These are phyloP conservation scores for Tylopilus vinaceipallidus DNA, from an alignment of 768 basidiomycete species.

Conservation along the genomic window DNA sequence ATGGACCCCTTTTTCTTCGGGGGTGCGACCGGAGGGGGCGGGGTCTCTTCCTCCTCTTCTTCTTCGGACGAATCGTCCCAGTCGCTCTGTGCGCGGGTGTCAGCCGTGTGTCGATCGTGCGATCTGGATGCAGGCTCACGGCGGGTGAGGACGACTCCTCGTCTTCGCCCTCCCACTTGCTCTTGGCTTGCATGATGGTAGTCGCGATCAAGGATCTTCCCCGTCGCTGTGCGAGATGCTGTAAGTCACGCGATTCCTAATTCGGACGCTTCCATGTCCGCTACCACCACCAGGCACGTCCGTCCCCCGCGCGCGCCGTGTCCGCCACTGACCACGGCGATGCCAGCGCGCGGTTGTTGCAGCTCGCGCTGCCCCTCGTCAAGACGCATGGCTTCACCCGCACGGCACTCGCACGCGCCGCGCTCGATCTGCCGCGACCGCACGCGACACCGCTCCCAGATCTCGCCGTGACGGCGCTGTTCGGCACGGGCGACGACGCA, in stretches of 20 bases:
- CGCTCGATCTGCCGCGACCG: constrained; percentile 46
- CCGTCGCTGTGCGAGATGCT: too few species aligned
- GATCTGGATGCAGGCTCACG: constrained; percentile 43
- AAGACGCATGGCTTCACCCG: constrained; percentile 72
- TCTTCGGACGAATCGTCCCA: constrained; percentile 88
- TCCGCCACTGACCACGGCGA: too few species aligned
- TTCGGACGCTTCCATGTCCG: neutral
- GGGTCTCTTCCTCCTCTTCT: constrained; percentile 57
- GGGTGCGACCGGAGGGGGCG: constrained; percentile 53
- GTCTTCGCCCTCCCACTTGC: constrained; percentile 91
- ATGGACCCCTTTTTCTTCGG: constrained; percentile 91
- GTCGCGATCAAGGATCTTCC: too few species aligned
- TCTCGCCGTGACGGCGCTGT: constrained; percentile 66
- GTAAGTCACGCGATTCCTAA: constrained; percentile 1
- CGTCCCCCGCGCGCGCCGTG: neutral
- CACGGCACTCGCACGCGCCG: constrained; percentile 63
- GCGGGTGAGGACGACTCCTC: constrained; percentile 78
- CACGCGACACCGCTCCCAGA: constrained; percentile 66
- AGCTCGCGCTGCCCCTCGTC: constrained; percentile 63
- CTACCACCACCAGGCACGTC: constrained; percentile 17
- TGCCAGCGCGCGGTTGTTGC: constrained; percentile 43
- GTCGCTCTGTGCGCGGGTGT: constrained; percentile 64
- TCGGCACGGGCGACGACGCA: constrained; percentile 68
- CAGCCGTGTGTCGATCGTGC: neutral
- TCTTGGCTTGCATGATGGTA: constrained; percentile 32